Evolutionary conservation across 2,329 filamentous ascomycete species (phyloP).

Genomic region (Ophiostoma himal-ulmi): DNA sequence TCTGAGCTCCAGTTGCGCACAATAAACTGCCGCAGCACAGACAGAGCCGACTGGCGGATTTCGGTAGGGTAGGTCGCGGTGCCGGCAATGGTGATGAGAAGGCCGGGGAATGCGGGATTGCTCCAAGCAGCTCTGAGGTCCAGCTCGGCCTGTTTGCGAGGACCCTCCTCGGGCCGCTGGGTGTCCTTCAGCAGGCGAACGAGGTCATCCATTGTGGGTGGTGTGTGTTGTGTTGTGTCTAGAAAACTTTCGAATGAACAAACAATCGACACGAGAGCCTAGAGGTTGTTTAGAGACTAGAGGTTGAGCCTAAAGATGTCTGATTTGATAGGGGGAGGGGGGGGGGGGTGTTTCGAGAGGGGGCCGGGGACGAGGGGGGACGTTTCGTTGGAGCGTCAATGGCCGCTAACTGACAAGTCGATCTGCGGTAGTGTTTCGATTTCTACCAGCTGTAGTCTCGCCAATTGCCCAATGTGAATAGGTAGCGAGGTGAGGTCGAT

Average conservation of each 20-base stretch:
- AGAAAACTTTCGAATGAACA: background rate
- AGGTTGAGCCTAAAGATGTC: background rate
- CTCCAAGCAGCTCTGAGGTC: conserved; percentile 67
- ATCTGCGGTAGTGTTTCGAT: background rate
- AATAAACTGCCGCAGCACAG: conserved; percentile 76
- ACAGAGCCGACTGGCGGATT: conserved; percentile 77
- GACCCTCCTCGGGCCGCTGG: conserved; percentile 67
- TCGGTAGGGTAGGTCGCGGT: conserved; percentile 66
- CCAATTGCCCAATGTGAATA: background rate
- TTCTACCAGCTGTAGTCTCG: background rate
- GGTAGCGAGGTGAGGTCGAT: background rate
- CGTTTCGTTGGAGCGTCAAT: conserved; percentile 6
- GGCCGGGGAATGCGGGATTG: conserved; percentile 67
- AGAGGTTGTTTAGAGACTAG: background rate
- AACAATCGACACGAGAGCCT: background rate
- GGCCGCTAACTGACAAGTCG: background rate
- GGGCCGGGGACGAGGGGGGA: conserved; percentile 3
- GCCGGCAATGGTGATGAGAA: conserved; percentile 72
- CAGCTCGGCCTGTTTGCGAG: conserved; percentile 79
- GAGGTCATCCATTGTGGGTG: conserved; percentile 77
- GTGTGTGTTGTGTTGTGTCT: background rate
- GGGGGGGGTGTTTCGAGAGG: background rate
- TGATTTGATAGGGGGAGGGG: background rate
- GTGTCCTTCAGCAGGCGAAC: conserved; percentile 82
- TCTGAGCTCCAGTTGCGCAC: conserved; percentile 75